A percentile compares a stretch with the other conserved stretches of the same genome.
Evolutionary conservation across 192 early-diverging fungal genomes (phyloP).

Genomic region (Coemansia sp.): DNA sequence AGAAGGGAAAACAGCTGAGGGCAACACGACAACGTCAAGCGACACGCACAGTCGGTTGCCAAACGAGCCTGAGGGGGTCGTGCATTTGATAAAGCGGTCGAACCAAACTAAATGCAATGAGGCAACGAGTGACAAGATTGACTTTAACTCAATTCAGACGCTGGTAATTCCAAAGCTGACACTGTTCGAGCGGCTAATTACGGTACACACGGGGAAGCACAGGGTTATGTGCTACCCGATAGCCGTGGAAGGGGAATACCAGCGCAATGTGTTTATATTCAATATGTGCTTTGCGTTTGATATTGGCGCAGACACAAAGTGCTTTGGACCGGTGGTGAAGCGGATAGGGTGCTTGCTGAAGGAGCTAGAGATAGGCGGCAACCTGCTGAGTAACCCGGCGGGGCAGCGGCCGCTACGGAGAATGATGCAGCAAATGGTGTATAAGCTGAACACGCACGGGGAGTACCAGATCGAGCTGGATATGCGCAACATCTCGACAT

Average conservation of each 20-base stretch:
- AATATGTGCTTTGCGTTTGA: conserved; percentile 97
- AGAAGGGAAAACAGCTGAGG: not conserved
- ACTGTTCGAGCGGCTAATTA: conserved; percentile 50
- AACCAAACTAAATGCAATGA: not conserved
- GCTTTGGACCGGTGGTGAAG: conserved; percentile 85
- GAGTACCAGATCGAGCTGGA: conserved; percentile 53
- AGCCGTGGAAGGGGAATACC: conserved; percentile 55
- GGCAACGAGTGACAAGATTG: conserved; percentile 26
- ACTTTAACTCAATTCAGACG: conserved; percentile 53
- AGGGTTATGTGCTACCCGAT: conserved; percentile 55
- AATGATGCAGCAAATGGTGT: conserved; percentile 52
- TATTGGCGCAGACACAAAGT: conserved; percentile 70
- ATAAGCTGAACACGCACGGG: conserved; percentile 44
- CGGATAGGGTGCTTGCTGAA: conserved; percentile 82
- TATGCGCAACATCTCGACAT: conserved; percentile 37
- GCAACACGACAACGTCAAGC: not conserved
- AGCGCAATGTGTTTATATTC: conserved; percentile 84
- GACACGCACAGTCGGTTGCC: not conserved
- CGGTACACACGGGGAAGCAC: conserved; percentile 36
- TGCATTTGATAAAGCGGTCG: conserved; percentile 39
- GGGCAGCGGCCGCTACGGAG: conserved; percentile 21
- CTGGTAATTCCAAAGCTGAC: conserved; percentile 50
- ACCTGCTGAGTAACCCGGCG: conserved; percentile 38
- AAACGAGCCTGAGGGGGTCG: conserved; percentile 2
- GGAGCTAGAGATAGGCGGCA: conserved; percentile 69